Percentiles rank a stretch among this genome's conserved stretches.
phyloP scores from a whole-genome alignment of 176 grass and related monocot genomes.

The maize (Zea mays) region Zm-B73-REFERENCE-NAM-5.0 NC_050102.1:149565001-149565500 shows the following conservation, averaged over 20 bases:
- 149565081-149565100: background rate
- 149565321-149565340: too few relatives aligned
- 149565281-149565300: too few relatives aligned
- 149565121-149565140: background rate
- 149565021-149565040: background rate
- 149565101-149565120: background rate
- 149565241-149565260: too few relatives aligned
- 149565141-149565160: background rate
- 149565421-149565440: background rate
- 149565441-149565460: background rate
- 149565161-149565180: background rate
- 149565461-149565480: background rate
- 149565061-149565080: background rate
- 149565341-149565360: too few relatives aligned
- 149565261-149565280: too few relatives aligned
- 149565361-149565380: background rate
- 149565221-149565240: too few relatives aligned
- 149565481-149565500: background rate
- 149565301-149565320: too few relatives aligned
- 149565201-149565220: background rate
- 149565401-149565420: constrained; percentile 1
- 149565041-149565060: background rate
- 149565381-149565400: background rate
- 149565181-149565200: background rate
- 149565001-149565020: background rate